These are phyloP conservation scores for Sclerotinia glacialis DNA, from an alignment of 2,329 filamentous ascomycete species.

Conservation along the genomic window DNA sequence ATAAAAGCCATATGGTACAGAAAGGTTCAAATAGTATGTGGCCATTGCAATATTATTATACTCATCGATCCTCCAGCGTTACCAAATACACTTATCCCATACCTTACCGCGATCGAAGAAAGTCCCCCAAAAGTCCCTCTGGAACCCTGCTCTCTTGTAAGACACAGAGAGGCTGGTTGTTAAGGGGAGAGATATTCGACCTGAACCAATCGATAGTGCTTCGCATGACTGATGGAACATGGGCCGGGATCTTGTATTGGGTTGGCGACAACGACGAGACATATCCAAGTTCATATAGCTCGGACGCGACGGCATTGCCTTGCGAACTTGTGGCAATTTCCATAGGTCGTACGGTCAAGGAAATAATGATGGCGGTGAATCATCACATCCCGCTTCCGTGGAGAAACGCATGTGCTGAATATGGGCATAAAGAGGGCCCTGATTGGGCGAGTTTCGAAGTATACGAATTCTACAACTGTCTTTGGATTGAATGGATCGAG, in stretches of 20 bases:
- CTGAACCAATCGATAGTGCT: neutral
- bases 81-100: neutral
- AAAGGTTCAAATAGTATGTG: neutral
- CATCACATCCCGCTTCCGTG: neutral
- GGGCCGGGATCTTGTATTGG: neutral
- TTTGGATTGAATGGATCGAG: conserved; percentile 26
- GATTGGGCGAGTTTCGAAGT: neutral
- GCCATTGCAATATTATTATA: neutral
- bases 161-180: neutral
- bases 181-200: neutral
- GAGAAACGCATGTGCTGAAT: no score
- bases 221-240: neutral
- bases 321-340: neutral
- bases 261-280: neutral
- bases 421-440: neutral
- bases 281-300: neutral
- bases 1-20: neutral
- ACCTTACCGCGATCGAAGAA: neutral
- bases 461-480: conserved; percentile 26
- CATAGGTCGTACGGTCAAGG: neutral
- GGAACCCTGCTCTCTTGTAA: neutral
- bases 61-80: neutral
- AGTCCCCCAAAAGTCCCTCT: no score
- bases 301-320: neutral
- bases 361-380: neutral